phyloP scores from a whole-genome alignment of 2,329 filamentous ascomycete genomes.

The Dactylonectria estremocensis region DNA sequence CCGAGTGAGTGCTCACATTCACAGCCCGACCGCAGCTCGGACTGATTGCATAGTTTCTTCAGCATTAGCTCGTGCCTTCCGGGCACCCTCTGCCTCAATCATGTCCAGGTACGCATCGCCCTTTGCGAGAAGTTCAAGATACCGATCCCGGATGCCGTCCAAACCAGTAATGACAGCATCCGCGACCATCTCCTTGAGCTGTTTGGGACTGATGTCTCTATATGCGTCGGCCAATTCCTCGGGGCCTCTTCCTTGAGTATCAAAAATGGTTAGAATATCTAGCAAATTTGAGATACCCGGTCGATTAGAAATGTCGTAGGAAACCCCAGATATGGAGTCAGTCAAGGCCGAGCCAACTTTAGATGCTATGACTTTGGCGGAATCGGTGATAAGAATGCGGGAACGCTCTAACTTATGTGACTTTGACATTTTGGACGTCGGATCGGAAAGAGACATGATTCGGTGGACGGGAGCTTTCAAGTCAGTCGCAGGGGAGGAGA shows the following conservation, averaged over 20 bases:
- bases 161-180: constrained; percentile 70
- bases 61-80: constrained; percentile 74
- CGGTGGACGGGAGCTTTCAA: constrained; percentile 80
- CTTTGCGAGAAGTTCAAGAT: constrained; percentile 64
- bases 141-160: constrained; percentile 69
- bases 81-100: constrained; percentile 71
- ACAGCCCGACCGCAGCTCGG: constrained; percentile 66
- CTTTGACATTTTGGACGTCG: constrained; percentile 93
- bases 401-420: constrained; percentile 81
- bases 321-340: constrained; percentile 77
- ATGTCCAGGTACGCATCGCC: constrained; percentile 69
- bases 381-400: constrained; percentile 87
- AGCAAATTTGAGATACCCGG: constrained; percentile 93
- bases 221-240: constrained; percentile 58
- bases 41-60: constrained; percentile 70
- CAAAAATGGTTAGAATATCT: constrained; percentile 82
- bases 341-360: constrained; percentile 85
- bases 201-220: constrained; percentile 54
- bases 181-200: constrained; percentile 69
- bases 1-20: constrained; percentile 14
- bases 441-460: constrained; percentile 90
- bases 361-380: constrained; percentile 70
- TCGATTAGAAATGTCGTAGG: constrained; percentile 78
- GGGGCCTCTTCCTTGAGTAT: constrained; percentile 58
- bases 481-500: not conserved